Evolutionary conservation across 805 yeast species (phyloP), one percentile per base, ranked within the genome.

Genomic region (Candida incommunis): DNA sequence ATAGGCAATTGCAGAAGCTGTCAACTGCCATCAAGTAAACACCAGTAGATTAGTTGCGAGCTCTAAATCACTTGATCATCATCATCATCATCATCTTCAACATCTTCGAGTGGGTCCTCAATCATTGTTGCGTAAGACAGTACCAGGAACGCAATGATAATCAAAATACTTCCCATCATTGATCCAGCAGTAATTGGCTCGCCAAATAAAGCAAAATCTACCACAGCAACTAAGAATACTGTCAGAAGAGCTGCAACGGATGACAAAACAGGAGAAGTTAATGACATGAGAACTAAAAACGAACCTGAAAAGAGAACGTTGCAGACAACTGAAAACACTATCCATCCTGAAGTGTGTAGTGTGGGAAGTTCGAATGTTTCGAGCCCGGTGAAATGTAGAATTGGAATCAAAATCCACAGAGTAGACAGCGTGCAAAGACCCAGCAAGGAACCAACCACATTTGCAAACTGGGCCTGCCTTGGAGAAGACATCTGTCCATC

Each of bases 241-340:
- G 95, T 83, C 42, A 85, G 69, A 47, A 85, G 64, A 0, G 86
- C 74, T 26, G 80, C 70, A 4, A 73, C 76, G n/a, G 68, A 60
- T 1, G 92, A 81, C 40, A 86, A 65, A 1, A 86, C 94, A 0
- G 95, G 95, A 2, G 83, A 78, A 0, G 95, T 85, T 46, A 85
- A 69, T 0, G 94, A 79, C 82, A 85, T 82, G 50, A 85, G 64
- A 2, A 86, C 72, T 47, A 85, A 67, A 52, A 86, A 85, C 25
- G 82, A 68, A 4, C 81, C 79, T 29, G 85, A 78, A 59, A 82
- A 85, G 1, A 73, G 52, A 50, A 83, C 64, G 58, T 86, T 86
- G 16, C 82, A 71, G 1, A 74, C 47, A 1, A 81, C 66, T 1
- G 90, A 80, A 2, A 74, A 59, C 1, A 59, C 9, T 4, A 82